These are phyloP conservation scores for Castanopsis chinensis DNA, from an alignment of 306 rosid species.

Conservation along the genomic window DNA sequence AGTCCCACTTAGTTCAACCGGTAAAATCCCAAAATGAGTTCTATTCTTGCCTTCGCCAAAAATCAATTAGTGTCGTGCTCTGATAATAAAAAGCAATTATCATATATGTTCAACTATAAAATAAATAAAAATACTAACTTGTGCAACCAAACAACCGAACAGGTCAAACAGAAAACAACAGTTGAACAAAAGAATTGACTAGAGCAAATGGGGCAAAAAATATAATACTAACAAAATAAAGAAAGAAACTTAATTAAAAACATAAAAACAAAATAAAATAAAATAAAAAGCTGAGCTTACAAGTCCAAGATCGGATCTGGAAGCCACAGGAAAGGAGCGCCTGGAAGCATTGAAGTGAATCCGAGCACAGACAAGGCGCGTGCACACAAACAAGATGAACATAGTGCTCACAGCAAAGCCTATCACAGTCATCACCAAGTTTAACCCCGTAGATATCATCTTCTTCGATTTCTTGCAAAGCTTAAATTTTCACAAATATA, in stretches of 20 bases:
- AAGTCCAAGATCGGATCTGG: conserved; percentile 76
- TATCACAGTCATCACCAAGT: conserved; percentile 95
- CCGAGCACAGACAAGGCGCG: conserved; percentile 87
- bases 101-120: too few species aligned
- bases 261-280: neutral
- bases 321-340: conserved; percentile 71
- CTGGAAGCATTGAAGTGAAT: conserved; percentile 76
- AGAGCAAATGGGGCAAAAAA: neutral
- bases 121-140: neutral
- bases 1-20: too few species aligned
- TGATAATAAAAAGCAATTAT: too few species aligned
- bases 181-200: too few species aligned
- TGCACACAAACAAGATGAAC: conserved; percentile 90
- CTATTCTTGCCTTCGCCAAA: too few species aligned
- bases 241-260: neutral
- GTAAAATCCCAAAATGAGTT: too few species aligned
- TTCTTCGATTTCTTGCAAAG: neutral
- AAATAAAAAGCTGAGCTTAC: conserved; percentile 26
- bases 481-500: conserved; percentile 14
- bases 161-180: neutral
- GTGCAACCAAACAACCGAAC: neutral
- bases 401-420: conserved; percentile 90
- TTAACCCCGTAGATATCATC: conserved; percentile 80
- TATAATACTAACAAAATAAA: too few species aligned
- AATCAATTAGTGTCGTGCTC: too few species aligned